A percentile compares a stretch with the other conserved stretches of the same genome.
These are phyloP conservation scores for Lactarius hatsudake DNA, from an alignment of 768 basidiomycete genomes.

Conservation along the genomic window DNA sequence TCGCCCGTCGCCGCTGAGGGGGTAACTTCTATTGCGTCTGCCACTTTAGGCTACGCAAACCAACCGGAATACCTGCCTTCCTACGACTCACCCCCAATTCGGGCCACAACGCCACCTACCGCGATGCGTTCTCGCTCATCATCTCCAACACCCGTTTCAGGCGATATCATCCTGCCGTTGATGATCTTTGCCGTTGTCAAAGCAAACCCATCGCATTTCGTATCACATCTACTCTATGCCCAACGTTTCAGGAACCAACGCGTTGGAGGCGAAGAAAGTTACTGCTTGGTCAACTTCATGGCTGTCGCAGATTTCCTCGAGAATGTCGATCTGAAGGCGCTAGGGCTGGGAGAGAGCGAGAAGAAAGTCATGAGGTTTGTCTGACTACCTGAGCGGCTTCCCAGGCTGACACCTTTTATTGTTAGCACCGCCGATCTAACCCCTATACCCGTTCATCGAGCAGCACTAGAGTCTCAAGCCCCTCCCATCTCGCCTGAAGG, in stretches of 20 bases:
- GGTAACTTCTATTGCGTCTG: slow-evolving; percentile 11
- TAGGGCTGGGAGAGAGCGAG: slow-evolving; percentile 61
- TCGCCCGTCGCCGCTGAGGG: slow-evolving; percentile 13
- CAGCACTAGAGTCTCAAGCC: slow-evolving; percentile 44
- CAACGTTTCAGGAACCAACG: slow-evolving; percentile 57
- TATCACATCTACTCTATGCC: slow-evolving; percentile 66
- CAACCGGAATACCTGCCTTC: background rate
- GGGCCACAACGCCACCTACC: slow-evolving; percentile 16
- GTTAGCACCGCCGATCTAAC: slow-evolving; percentile 72
- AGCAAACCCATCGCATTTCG: slow-evolving; percentile 79
- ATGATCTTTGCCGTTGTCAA: slow-evolving; percentile 95
- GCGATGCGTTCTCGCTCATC: slow-evolving; percentile 26
- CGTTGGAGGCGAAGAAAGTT: slow-evolving; percentile 80
- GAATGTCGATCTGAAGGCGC: slow-evolving; percentile 80
- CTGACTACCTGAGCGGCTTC: background rate
- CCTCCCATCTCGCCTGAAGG: slow-evolving; percentile 45
- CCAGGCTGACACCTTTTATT: background rate
- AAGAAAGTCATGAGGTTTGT: slow-evolving; percentile 55
- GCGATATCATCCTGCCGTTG: slow-evolving; percentile 88
- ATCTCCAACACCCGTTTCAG: slow-evolving; percentile 59
- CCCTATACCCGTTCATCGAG: slow-evolving; percentile 71
- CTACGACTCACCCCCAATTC: background rate
- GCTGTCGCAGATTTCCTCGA: slow-evolving; percentile 96
- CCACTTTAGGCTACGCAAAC: background rate
- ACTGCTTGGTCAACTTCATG: slow-evolving; percentile 91